Base-by-base conservation (phyloP, 108 stramenopile species). In the Skeletonema menzelii region DNA sequence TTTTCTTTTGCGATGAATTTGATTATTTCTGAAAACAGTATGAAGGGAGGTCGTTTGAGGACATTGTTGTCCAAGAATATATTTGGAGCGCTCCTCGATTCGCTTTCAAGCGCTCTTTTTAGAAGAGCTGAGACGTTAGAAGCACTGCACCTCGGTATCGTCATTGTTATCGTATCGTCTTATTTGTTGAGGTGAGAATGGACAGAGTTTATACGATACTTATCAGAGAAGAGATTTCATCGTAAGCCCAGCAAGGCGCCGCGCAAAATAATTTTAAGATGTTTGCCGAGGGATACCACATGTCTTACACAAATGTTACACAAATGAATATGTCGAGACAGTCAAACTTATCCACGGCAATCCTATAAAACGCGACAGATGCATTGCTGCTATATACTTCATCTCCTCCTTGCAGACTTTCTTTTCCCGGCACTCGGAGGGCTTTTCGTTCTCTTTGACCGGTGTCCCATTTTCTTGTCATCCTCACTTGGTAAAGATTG, bases 1-100 rank as follows among this genome's bases (percentile, higher is more conserved):
- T 56, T 68, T 24, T 20, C 17, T 28, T 28, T 34, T 1, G 75
- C 20, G 0, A 75, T 26, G 49, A 67, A 75, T 40, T 62, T 55
- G 8, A 68, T 61, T 1, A 75, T 22, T 2, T 38, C 67, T n/a
- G 49, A 42, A 62, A 75, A 47, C n/a, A 68, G 63, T 20, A 7
- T 19, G 59, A 75, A 75, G 1, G 75, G 60, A 27, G 75, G 75
- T 5, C 60, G 59, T 32, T 59, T 34, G 20, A 75, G 56, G 3
- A 68, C 75, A 35, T 68, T 37, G 20, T 27, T 19, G 46, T 59
- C 58, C n/a, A 62, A 2, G 40, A 75, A 75, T 6, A 75, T 26
- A n/a, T 67, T 53, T 14, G 70, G 56, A 32, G 22, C 20, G 14
- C 19, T 31, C 26, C n/a, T 20, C 13, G 37, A 47, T 40, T 22